These are phyloP conservation scores for Sapria himalayana DNA, from an alignment of 345 rosid genomes.

Conservation along the genomic window DNA sequence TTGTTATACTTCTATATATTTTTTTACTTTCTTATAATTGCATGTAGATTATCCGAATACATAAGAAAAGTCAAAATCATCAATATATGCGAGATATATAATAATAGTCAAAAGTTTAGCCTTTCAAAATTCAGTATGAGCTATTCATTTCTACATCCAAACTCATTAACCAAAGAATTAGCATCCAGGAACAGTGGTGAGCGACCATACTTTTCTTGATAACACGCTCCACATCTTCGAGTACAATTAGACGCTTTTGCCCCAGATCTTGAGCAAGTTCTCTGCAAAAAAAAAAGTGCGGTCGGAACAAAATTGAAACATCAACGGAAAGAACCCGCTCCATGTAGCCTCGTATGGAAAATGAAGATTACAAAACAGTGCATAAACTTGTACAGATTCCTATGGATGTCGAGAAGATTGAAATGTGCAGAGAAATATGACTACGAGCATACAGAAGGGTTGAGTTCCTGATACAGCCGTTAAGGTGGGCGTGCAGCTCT, in stretches of 20 bases:
- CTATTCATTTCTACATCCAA: background rate
- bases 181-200: background rate
- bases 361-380: too few species aligned
- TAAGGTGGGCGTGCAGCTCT: conserved; percentile 97
- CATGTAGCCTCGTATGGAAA: too few species aligned
- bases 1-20: too few species aligned
- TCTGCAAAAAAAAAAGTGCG: conserved; percentile 22
- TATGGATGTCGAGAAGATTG: too few species aligned
- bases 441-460: conserved; percentile 42
- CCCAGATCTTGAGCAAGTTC: conserved; percentile 73
- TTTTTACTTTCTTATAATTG: too few species aligned
- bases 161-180: background rate
- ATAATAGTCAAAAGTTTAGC: background rate
- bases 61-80: too few species aligned
- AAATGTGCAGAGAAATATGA: background rate
- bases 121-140: background rate
- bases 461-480: conserved; percentile 78
- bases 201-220: conserved; percentile 39
- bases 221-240: conserved; percentile 63
- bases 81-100: too few species aligned
- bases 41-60: too few species aligned
- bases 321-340: background rate
- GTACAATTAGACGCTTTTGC: conserved; percentile 36
- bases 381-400: too few species aligned
- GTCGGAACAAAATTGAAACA: background rate